Evolutionary conservation across 1,139 yeast species (phyloP).

Genomic region (Lodderomyces jiufengensis): DNA sequence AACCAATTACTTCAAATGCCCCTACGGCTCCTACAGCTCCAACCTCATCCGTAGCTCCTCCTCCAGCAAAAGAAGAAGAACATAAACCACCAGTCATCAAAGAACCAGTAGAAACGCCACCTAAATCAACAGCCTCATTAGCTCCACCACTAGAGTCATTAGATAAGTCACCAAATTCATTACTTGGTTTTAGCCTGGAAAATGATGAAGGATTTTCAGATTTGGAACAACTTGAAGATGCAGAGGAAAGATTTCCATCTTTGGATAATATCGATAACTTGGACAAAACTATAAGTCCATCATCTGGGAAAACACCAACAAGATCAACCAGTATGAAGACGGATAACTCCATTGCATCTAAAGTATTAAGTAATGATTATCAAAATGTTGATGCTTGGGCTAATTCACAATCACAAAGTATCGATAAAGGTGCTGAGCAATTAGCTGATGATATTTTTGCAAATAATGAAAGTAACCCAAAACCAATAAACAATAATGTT

Average conservation of each 20-base stretch:
- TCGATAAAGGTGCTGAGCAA: slow-evolving; percentile 30
- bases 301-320: slow-evolving; percentile 4
- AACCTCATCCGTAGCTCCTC: too few species aligned
- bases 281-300: slow-evolving; percentile 9
- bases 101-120: not conserved
- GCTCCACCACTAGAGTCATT: slow-evolving; percentile 9
- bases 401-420: slow-evolving; percentile 14
- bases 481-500: not conserved
- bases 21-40: too few species aligned
- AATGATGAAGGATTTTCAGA: slow-evolving; percentile 17
- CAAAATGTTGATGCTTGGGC: slow-evolving; percentile 37
- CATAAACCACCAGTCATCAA: slow-evolving; percentile 2
- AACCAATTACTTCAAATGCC: not conserved
- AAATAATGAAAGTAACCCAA: too few species aligned
- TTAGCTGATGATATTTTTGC: slow-evolving; percentile 41
- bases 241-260: slow-evolving; percentile 44
- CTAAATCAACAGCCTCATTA: slow-evolving; percentile 1
- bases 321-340: slow-evolving; percentile 6
- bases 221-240: slow-evolving; percentile 36
- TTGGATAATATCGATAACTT: slow-evolving; percentile 36
- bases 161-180: slow-evolving; percentile 1
- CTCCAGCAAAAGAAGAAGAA: slow-evolving; percentile 1
- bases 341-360: not conserved
- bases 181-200: slow-evolving; percentile 12
- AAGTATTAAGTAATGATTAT: not conserved